Evolutionary conservation across 2,329 filamentous ascomycete genomes (phyloP).

Genomic region (Xylariaceae sp.): DNA sequence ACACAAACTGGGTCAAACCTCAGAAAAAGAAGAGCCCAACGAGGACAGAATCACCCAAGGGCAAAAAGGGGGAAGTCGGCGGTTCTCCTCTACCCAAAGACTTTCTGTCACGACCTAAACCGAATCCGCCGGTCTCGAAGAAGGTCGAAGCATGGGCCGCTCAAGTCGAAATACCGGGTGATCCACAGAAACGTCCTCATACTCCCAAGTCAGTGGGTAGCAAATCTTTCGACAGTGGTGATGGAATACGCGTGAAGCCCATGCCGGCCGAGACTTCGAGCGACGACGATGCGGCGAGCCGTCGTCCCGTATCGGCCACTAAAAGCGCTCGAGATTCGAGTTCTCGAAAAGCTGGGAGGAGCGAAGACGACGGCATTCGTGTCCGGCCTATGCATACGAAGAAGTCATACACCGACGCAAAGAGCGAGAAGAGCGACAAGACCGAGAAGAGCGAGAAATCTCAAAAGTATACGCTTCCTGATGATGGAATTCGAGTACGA

Average conservation of each 20-base stretch:
- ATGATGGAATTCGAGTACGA: conserved; percentile 34
- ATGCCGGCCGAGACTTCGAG: conserved; percentile 19
- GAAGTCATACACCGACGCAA: conserved; percentile 13
- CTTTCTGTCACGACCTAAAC: conserved; percentile 48
- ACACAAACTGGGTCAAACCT: conserved; percentile 77
- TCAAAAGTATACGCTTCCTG: conserved; percentile 20
- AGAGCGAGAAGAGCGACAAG: conserved; percentile 28
- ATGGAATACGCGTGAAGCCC: conserved; percentile 37
- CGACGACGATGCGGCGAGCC: conserved; percentile 19
- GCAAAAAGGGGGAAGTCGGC: conserved; percentile 29
- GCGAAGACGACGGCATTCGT: conserved; percentile 29
- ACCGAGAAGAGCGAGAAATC: conserved; percentile 27
- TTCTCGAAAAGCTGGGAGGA: conserved; percentile 19
- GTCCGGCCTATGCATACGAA: conserved; percentile 22
- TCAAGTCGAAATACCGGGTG: conserved; percentile 46
- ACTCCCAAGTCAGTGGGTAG: conserved; percentile 34
- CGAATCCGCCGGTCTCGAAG: conserved; percentile 50
- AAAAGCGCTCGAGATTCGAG: conserved; percentile 18
- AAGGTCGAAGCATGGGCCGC: conserved; percentile 60
- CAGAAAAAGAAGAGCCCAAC: conserved; percentile 47
- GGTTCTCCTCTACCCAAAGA: conserved; percentile 50
- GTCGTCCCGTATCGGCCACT: conserved; percentile 19
- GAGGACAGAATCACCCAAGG: conserved; percentile 36
- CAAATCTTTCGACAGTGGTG: conserved; percentile 33
- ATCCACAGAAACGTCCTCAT: conserved; percentile 33